phyloP scores from a whole-genome alignment of 2,329 filamentous ascomycete genomes.

The Byssochlamys sp. region DNA sequence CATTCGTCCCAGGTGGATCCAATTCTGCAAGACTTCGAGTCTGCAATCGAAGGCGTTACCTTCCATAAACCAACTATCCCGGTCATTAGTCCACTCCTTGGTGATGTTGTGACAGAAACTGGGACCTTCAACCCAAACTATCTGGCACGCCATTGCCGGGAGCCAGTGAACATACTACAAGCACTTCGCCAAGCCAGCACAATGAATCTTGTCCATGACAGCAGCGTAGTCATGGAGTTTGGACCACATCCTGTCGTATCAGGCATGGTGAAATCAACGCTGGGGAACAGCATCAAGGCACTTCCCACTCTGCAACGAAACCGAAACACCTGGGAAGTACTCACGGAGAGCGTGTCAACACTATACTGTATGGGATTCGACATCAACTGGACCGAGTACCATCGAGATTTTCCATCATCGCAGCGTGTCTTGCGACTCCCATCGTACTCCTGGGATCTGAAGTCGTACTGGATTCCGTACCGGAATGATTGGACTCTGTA shows the following conservation, averaged over 20 bases:
- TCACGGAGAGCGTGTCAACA: constrained; percentile 50
- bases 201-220: too few relatives aligned
- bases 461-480: constrained; percentile 9
- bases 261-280: too few relatives aligned
- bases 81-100: not conserved
- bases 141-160: too few relatives aligned
- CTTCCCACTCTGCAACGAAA: constrained; percentile 24
- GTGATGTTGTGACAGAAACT: too few relatives aligned
- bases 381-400: constrained; percentile 61
- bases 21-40: not conserved
- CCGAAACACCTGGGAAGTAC: constrained; percentile 55
- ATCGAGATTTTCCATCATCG: constrained; percentile 42
- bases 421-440: constrained; percentile 4
- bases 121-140: too few relatives aligned
- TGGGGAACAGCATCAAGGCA: too few relatives aligned
- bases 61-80: not conserved
- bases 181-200: too few relatives aligned
- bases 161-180: too few relatives aligned
- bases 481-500: constrained; percentile 2
- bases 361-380: constrained; percentile 54
- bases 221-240: too few relatives aligned
- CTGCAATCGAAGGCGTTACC: not conserved
- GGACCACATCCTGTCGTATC: too few relatives aligned
- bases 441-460: constrained; percentile 7
- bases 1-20: not conserved